Evolutionary conservation across 768 basidiomycete genomes (phyloP), one percentile per base, ranked within the genome.

Genomic region (Mycena crocata): DNA sequence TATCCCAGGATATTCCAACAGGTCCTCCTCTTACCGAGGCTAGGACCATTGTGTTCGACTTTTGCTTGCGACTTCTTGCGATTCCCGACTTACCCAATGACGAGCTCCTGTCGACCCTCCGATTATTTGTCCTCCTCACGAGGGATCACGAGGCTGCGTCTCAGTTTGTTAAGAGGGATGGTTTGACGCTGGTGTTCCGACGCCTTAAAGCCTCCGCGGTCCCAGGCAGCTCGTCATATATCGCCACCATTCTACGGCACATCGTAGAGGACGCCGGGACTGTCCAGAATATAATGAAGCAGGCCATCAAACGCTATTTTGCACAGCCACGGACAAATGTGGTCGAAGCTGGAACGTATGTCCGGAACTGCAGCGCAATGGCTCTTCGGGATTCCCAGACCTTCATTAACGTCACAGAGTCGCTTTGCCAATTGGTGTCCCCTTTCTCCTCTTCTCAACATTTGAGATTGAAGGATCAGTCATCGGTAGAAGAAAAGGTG

Each of bases 221-320:
- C 12, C 77, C 83, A 31, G 90, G 92, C 23, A 91, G 90, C 68
- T 94, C 94, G 49, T 89, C 93, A 0, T 94, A 95, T 76, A 87
- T 95, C 58, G 89, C 90, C 44, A 93, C 92, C 72, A 92, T 98
- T 66, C 82, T 98, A n/a, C 91, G 98, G 9, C 98, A 99, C 74
- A 80, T 94, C 57, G 88, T 96, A 52, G 98, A 99, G 78, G 94
- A 96, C 68, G 72, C 83, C 2, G 74, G 80, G 3, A 86, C 85
- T 10, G 76, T 99, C 45, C 85, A 88, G 61, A 82, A 81, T 13
- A 84, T 94, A 71, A 96, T 99, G 89, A 87, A 87, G 26, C 90
- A 93, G 68, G 92, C 94, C 64, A 86, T 99, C 73, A 92, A 89
- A 71, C 87, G 90, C 2, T 95, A 92, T 81, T 90, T 98, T 72